Base-by-base conservation (phyloP, 352 stramenopile species). In the Phytopythium mirpurense region DNA sequence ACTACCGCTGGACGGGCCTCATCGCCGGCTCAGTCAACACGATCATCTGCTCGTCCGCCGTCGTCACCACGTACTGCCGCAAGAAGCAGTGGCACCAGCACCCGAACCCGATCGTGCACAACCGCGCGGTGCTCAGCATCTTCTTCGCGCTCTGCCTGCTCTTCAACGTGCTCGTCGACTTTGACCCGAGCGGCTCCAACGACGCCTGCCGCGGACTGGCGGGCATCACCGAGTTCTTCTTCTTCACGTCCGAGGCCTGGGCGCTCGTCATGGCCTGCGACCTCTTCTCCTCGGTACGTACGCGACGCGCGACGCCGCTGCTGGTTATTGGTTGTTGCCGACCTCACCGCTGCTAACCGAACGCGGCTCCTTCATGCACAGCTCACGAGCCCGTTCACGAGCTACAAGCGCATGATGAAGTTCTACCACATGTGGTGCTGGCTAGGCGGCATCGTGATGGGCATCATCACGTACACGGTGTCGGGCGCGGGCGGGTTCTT, bases 51-150 rank as follows among this genome's bases (percentile, higher is more conserved):
- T 79, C 81, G 45, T 86, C 76, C n/a, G 81, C 83, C 1, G 83
- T 95, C 29, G 78, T 95, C 12, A 65, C 93, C 36, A 93, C 85
- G n/a, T 93, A 93, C 60, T 89, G 65, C 56, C 75, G 79, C 54
- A 93, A 93, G 72, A 90, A 91, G 56, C 78, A 87, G 41, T 95
- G 85, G 85, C 83, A 95, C 54, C 81, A 95, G 60, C 85, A 95
- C 56, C 85, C 85, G 27, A 95, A 93, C 63, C 85, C 85, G 43
- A 93, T 95, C 55, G 82, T 95, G 51, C 80, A 95, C 70, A 88
- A 89, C 48, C 83, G 85, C 24, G 77, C 83, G 2, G 68, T 92
- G 38, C 67, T 95, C 27, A 87, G 83, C 56, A 92, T 95, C 54
- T 95, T 93, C 57, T 77, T 95, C 45, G 82, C 83, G 2, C 54